Conservation (phyloP, 495 filamentous ascomycete species). For the Talaromyces thailandensis region DNA sequence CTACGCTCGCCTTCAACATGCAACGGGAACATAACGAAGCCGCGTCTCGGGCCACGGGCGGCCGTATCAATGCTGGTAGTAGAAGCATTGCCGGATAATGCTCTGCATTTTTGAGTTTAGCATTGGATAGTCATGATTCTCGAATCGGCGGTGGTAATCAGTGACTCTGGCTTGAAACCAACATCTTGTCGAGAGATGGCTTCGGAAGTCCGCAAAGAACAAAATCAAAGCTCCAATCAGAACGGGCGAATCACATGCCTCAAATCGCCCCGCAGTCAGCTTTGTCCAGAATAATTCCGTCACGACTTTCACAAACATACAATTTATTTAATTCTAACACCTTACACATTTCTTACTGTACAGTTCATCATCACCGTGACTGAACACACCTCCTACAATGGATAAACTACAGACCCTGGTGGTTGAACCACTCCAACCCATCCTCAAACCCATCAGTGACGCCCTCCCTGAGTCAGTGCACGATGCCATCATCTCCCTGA, state of each 20-base stretch:
- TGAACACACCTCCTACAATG: constrained; percentile 15
- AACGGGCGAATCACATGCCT: neutral
- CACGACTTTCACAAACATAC: neutral
- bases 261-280: neutral
- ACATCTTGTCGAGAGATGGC: neutral
- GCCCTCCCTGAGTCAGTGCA: constrained; percentile 71
- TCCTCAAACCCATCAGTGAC: constrained; percentile 67
- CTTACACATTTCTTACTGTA: neutral
- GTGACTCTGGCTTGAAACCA: neutral
- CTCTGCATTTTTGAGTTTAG: neutral
- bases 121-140: neutral
- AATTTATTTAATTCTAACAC: neutral
- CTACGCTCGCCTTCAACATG: constrained; percentile 13
- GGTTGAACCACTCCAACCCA: constrained; percentile 52
- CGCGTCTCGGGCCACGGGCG: constrained; percentile 22
- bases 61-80: constrained; percentile 30
- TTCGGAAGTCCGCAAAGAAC: constrained; percentile 3
- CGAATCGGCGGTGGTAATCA: neutral
- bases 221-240: neutral
- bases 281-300: neutral
- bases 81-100: constrained; percentile 30
- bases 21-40: constrained; percentile 24
- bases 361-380: neutral
- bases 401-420: constrained; percentile 39
- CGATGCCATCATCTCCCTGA: constrained; percentile 64